Conservation (phyloP, 768 basidiomycete species). For the Chalciporus pseudorubinellus region DNA sequence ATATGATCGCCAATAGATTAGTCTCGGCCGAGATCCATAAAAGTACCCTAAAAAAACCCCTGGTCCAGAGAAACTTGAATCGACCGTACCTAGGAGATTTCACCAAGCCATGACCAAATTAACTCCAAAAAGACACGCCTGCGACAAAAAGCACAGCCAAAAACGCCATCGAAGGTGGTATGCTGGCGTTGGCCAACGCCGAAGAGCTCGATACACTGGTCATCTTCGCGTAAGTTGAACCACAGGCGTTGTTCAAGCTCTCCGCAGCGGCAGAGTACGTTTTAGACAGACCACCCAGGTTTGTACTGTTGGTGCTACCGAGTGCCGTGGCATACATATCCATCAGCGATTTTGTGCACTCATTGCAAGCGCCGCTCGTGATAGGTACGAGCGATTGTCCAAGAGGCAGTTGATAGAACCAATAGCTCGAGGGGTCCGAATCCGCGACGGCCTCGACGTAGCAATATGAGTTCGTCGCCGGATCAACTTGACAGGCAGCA, state of each 20-base stretch:
- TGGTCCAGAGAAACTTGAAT: not conserved
- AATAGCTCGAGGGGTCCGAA: constrained; percentile 62
- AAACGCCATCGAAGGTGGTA: constrained; percentile 6
- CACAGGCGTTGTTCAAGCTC: constrained; percentile 49
- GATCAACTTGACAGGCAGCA: constrained; percentile 58
- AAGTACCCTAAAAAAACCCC: not conserved
- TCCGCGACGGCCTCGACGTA: constrained; percentile 62
- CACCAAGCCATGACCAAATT: constrained; percentile 2
- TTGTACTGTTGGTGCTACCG: constrained; percentile 31
- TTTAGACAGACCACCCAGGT: constrained; percentile 37
- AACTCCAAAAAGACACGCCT: constrained; percentile 8
- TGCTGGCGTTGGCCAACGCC: constrained; percentile 6
- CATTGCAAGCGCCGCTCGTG: constrained; percentile 54
- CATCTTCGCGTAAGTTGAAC: constrained; percentile 42
- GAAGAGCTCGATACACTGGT: constrained; percentile 14
- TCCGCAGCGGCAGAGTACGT: constrained; percentile 51
- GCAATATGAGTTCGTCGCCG: constrained; percentile 65
- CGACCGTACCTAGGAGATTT: not conserved
- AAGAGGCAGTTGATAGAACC: constrained; percentile 67
- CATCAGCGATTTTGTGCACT: constrained; percentile 63
- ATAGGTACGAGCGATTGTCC: constrained; percentile 52
- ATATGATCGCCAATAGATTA: not conserved
- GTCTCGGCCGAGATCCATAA: not conserved
- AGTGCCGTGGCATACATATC: constrained; percentile 48
- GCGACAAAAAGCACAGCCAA: constrained; percentile 16